Conservation (phyloP, 2,329 filamentous ascomycete species). For the Aspergillus tamarii region DNA sequence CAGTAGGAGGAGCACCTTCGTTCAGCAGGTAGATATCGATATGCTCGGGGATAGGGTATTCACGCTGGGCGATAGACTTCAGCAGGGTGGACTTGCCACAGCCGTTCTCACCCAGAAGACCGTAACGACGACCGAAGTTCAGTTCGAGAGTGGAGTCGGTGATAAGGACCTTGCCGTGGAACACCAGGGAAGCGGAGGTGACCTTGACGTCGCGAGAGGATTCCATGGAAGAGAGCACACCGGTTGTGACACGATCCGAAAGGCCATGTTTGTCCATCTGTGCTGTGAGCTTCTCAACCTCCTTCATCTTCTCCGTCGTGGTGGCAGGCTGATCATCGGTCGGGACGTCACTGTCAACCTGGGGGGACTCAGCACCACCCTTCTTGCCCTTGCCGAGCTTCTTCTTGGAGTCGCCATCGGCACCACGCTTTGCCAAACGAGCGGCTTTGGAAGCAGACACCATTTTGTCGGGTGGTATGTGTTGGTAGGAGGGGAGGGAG, state of each 20-base stretch:
- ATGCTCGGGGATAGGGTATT: constrained; percentile 94
- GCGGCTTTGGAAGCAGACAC: constrained; percentile 71
- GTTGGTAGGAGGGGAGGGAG: constrained; percentile 18
- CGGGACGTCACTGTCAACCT: constrained; percentile 66
- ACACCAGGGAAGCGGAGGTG: constrained; percentile 87
- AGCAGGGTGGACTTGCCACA: constrained; percentile 98
- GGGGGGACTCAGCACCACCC: constrained; percentile 65
- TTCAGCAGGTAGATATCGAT: constrained; percentile 98
- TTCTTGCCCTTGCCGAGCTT: constrained; percentile 69
- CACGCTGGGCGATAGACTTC: constrained; percentile 89
- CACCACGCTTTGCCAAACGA: constrained; percentile 67
- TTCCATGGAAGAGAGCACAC: constrained; percentile 83
- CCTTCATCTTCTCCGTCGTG: constrained; percentile 71
- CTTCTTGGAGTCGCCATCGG: constrained; percentile 68
- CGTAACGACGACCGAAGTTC: constrained; percentile 89
- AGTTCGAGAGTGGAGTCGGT: constrained; percentile 92
- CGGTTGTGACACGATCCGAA: constrained; percentile 96
- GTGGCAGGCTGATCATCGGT: constrained; percentile 69
- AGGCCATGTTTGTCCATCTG: constrained; percentile 97
- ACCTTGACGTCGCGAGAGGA: constrained; percentile 96
- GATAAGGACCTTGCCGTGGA: constrained; percentile 96
- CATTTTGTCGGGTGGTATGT: constrained; percentile 49
- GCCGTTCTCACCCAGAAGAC: constrained; percentile 96
- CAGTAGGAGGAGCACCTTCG: constrained; percentile 87
- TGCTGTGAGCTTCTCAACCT: constrained; percentile 82